Percentiles rank a stretch among this genome's conserved stretches.
Evolutionary conservation across 345 rosid genomes (phyloP).

Genomic region (Brassica carinata): DNA sequence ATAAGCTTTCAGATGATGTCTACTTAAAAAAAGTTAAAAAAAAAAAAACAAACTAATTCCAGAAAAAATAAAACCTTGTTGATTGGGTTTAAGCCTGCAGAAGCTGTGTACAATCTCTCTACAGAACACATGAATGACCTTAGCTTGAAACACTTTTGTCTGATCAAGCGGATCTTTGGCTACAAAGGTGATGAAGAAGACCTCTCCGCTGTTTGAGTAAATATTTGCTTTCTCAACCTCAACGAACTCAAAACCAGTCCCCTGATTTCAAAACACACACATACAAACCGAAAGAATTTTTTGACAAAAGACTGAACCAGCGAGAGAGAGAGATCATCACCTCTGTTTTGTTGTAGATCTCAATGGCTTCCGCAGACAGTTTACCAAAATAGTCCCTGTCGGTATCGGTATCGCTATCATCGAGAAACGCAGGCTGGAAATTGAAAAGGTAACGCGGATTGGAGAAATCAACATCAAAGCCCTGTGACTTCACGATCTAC

Average conservation of each 20-base stretch:
- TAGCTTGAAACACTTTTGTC: neutral
- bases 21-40: neutral
- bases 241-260: neutral
- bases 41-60: neutral
- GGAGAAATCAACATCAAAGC: neutral
- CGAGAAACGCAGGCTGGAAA: constrained; percentile 3
- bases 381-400: neutral
- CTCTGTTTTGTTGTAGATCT: neutral
- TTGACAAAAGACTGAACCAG: neutral
- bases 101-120: neutral
- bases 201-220: neutral
- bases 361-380: neutral
- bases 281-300: no score
- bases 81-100: constrained; percentile 2
- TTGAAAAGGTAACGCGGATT: neutral
- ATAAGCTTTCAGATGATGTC: neutral
- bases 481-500: neutral
- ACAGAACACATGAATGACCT: neutral
- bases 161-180: neutral
- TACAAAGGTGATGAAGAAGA: neutral
- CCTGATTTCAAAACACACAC: neutral
- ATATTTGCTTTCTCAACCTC: neutral
- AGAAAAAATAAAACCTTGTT: neutral
- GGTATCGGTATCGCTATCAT: neutral
- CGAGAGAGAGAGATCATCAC: neutral